Base-by-base conservation (phyloP, 225 moss, liverwort and hornwort genomes). In the Physcomitrellopsis africana region DNA sequence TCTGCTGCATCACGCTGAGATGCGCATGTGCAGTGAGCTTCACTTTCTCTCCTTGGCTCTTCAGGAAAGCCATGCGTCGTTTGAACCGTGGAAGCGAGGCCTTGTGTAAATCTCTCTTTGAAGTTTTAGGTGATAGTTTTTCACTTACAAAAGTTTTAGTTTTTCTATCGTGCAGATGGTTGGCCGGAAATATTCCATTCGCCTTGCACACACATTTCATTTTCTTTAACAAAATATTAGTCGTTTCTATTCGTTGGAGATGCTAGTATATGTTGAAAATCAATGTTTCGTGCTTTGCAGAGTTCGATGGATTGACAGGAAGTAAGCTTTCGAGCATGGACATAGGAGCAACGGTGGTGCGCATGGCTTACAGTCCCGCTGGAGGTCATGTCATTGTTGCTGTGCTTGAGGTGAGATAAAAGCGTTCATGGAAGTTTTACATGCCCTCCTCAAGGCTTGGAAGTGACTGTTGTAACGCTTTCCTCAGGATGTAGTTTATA, bases 271-370 rank as follows among this genome's bases (percentile, higher is more conserved):
- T 20, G 17, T 17, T 9, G 26, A 11, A 2, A 23, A 16, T 46
- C 18, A 11, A 55, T 44, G 12, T 55, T 0, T 74, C 15, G 4
- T 77, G 27, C 76, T 76, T 23, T 77, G 75, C 85, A 89, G 91
- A 91, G 80, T 91, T 89, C 77, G 91, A 91, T 59, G 88, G 84
- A 9, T 76, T 91, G 67, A 91, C 91, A 74, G 91, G 91, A 85
- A 86, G 86, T 83, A 91, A 87, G 77, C 76, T 91, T 26, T 86
- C 89, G 62, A 91, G 89, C 73, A 85, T 91, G 79, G 91, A 91
- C 80, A 89, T 91, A 68, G 91, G 91, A 47, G 86, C 86, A 48
- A 26, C 80, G 45, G 91, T 91, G 65, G 81, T 87, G 78, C 91
- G 89, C 59, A 86, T 91, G 85, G 89, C 91, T 3, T 91, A 91